These are phyloP conservation scores for Vanrija humicola DNA, from an alignment of 1,284 basidiomycete genomes.

Conservation along the genomic window DNA sequence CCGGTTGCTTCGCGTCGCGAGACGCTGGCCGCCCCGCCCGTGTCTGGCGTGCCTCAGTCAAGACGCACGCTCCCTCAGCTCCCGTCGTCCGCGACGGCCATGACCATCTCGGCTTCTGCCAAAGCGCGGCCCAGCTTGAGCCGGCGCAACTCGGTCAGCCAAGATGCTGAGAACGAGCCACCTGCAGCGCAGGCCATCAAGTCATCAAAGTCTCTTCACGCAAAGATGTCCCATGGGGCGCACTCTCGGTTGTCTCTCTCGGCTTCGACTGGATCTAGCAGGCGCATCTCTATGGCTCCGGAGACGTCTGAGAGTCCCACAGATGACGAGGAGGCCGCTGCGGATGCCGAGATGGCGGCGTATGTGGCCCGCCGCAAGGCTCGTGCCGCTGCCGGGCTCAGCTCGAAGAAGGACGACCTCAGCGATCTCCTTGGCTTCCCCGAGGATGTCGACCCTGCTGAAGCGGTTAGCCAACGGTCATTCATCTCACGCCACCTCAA, in stretches of 20 bases:
- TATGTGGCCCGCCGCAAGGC: slow-evolving; percentile 87
- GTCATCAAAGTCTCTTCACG: slow-evolving; percentile 37
- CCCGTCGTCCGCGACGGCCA: slow-evolving; percentile 37
- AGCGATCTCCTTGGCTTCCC: slow-evolving; percentile 90
- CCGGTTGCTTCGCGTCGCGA: slow-evolving; percentile 12
- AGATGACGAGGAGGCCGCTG: slow-evolving; percentile 85
- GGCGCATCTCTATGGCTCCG: slow-evolving; percentile 33
- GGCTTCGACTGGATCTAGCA: slow-evolving; percentile 32
- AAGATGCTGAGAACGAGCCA: slow-evolving; percentile 9
- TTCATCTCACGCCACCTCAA: slow-evolving; percentile 50
- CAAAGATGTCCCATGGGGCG: slow-evolving; percentile 21
- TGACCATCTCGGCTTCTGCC: slow-evolving; percentile 40
- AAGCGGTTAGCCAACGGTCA: slow-evolving; percentile 62
- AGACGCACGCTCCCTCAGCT: slow-evolving; percentile 61
- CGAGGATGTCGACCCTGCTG: slow-evolving; percentile 71
- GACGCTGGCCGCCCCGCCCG: slow-evolving; percentile 5
- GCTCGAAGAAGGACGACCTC: slow-evolving; percentile 69
- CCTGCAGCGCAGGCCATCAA: slow-evolving; percentile 21
- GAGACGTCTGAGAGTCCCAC: slow-evolving; percentile 53
- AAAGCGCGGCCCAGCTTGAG: slow-evolving; percentile 25
- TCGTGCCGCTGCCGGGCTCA: slow-evolving; percentile 66
- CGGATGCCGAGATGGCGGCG: slow-evolving; percentile 94
- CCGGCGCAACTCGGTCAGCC: slow-evolving; percentile 18
- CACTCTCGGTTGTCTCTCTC: slow-evolving; percentile 34
- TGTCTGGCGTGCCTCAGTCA: slow-evolving; percentile 32